Conservation (phyloP, 495 filamentous ascomycete species). For the Penicillium riverlandense region DNA sequence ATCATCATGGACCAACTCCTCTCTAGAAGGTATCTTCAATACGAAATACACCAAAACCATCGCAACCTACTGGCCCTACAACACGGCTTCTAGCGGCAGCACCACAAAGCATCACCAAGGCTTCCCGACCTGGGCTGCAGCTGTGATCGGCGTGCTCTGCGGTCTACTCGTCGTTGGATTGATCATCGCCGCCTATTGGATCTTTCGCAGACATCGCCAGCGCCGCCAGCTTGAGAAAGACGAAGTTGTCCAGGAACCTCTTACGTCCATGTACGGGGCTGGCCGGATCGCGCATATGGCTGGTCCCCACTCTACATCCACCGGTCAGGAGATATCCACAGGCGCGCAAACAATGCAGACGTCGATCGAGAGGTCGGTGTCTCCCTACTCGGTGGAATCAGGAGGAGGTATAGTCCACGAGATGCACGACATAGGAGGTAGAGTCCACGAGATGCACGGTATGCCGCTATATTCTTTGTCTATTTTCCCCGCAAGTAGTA, state of each 20-base stretch:
- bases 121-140: slow-evolving; percentile 52
- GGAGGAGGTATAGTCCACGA: too few species aligned
- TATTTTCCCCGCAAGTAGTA: too few species aligned
- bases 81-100: slow-evolving; percentile 3
- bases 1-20: slow-evolving; percentile 42
- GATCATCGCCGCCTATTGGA: slow-evolving; percentile 44
- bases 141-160: slow-evolving; percentile 60
- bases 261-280: slow-evolving; percentile 8
- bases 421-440: too few species aligned
- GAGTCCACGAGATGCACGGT: too few species aligned
- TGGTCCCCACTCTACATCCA: slow-evolving; percentile 7
- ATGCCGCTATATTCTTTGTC: too few species aligned
- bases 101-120: slow-evolving; percentile 11
- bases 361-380: neutral
- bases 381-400: too few species aligned
- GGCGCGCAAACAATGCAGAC: neutral
- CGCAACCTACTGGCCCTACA: slow-evolving; percentile 55
- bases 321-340: slow-evolving; percentile 2
- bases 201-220: slow-evolving; percentile 46
- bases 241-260: neutral
- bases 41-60: slow-evolving; percentile 51
- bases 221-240: neutral
- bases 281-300: slow-evolving; percentile 5
- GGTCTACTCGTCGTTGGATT: slow-evolving; percentile 55
- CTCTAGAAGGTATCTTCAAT: slow-evolving; percentile 45